Evolutionary conservation across 768 basidiomycete genomes (phyloP), one percentile per base, ranked within the genome.

Genomic region (Myochromella boudieri): DNA sequence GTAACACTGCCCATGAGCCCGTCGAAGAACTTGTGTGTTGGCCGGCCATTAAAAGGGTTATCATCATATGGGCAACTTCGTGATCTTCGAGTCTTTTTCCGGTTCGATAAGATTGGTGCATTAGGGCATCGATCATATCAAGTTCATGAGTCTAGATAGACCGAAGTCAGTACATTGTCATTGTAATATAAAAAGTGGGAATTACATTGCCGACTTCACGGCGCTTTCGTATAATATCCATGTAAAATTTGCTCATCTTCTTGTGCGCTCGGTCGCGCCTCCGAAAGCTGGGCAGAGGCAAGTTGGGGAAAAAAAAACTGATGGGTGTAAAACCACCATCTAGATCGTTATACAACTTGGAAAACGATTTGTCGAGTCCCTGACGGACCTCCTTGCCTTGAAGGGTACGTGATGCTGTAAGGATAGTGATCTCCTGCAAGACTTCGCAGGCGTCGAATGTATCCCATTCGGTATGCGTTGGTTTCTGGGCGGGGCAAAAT

Each of bases 41-140:
- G 31, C 97, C 97, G 34, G 97, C 97, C 97, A 99, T 98, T 53
- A 99, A 84, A 37, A 99, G 80, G 12, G 97, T 97, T 60, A 97
- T 99, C 87, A 99, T 84, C 61, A 99, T 95, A 63, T 98, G 97
- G 0, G 97, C 94, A 50, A 98, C 87, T 66, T 98, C 92, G 56
- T 88, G 85, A 61, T 99, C 94, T 50, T 75, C 77, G 31, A 98
- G 76, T 2, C 75, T 61, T 36, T 78, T 75, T 45, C 97, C 97
- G 56, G 80, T 76, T 52, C 89, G 87, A 69, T 99, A 98, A 40
- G 73, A 78, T 62, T 94, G 89, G 50, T 83, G 76, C 67, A 85
- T 78, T n/a, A 99, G 80, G 1, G 95, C 85, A 11, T 86, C 78
- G 58, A 98, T 90, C 89, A 98, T 97, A 62, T 98, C 97, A 56